Conservation (phyloP, 805 yeast species). For the Cyberlindnera nakhonratchasimensis region DNA sequence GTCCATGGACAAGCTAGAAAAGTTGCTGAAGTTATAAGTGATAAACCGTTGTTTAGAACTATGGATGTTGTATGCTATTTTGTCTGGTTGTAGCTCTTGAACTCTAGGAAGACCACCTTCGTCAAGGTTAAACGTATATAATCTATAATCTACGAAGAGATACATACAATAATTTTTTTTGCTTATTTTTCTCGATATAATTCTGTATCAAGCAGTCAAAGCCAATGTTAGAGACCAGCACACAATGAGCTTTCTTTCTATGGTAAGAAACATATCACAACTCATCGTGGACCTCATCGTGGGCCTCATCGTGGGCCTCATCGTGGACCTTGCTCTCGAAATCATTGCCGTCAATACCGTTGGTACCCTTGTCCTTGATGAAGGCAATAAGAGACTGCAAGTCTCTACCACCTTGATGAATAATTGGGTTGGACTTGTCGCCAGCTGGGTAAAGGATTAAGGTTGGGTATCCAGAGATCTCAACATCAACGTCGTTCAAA, state of each 20-base stretch:
- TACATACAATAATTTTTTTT: no score
- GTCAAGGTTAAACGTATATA: no score
- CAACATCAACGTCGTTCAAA: constrained; percentile 80
- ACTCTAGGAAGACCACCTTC: no score
- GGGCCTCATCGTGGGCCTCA: constrained; percentile 18
- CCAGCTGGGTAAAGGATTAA: constrained; percentile 88
- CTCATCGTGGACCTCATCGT: constrained; percentile 17
- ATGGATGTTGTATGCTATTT: background rate
- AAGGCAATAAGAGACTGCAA: constrained; percentile 67
- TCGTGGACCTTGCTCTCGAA: constrained; percentile 27
- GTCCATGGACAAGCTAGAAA: constrained; percentile 56
- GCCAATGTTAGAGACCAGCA: background rate
- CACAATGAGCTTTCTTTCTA: background rate
- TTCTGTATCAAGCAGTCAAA: background rate
- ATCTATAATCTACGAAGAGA: no score
- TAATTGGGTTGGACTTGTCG: constrained; percentile 60
- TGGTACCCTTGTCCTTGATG: constrained; percentile 64
- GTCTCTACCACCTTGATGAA: constrained; percentile 69
- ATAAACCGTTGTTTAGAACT: background rate
- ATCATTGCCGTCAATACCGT: constrained; percentile 53
- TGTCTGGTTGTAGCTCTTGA: no score
- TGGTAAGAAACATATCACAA: constrained; percentile 1
- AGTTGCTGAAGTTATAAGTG: constrained; percentile 29
- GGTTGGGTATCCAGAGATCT: constrained; percentile 90
- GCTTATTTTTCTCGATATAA: no score